Conservation (phyloP, 345 rosid species). For the Eutrema heterophyllum region DNA sequence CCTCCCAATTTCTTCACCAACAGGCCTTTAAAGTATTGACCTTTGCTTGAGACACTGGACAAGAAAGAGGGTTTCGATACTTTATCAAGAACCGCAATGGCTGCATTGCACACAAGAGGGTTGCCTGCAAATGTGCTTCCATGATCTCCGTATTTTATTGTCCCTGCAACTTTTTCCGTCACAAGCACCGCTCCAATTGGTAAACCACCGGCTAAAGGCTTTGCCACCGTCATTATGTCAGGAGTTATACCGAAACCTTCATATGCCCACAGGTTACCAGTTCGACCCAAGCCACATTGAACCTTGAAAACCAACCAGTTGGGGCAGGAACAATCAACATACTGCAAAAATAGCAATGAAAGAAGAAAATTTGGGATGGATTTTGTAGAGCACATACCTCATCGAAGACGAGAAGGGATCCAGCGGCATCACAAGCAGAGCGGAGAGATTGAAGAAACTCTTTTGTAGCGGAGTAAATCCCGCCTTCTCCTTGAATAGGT, state of each 20-base stretch:
- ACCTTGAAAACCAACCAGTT: conserved; percentile 30
- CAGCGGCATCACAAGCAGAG: conserved; percentile 72
- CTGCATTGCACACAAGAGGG: conserved; percentile 71
- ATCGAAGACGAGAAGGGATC: conserved; percentile 81
- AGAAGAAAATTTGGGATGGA: no score
- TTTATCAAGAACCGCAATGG: conserved; percentile 59
- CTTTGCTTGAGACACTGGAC: conserved; percentile 61
- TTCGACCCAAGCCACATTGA: conserved; percentile 85
- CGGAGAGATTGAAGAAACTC: conserved; percentile 72
- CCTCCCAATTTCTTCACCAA: conserved; percentile 56
- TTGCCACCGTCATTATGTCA: conserved; percentile 91
- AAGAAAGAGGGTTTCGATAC: conserved; percentile 66
- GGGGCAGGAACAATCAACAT: neutral
- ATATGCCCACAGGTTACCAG: conserved; percentile 80
- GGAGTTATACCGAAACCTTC: conserved; percentile 62
- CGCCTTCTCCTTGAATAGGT: conserved; percentile 98
- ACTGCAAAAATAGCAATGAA: no score
- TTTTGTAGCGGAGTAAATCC: conserved; percentile 69
- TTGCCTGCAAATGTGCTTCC: conserved; percentile 93
- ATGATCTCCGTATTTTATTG: conserved; percentile 69
- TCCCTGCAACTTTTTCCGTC: conserved; percentile 68
- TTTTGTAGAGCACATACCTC: conserved; percentile 42
- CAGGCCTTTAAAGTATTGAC: conserved; percentile 52
- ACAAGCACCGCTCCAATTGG: conserved; percentile 81
- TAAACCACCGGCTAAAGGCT: conserved; percentile 95